Evolutionary conservation across 495 filamentous ascomycete species (phyloP).

Genomic region (Annulohypoxylon maeteangense): DNA sequence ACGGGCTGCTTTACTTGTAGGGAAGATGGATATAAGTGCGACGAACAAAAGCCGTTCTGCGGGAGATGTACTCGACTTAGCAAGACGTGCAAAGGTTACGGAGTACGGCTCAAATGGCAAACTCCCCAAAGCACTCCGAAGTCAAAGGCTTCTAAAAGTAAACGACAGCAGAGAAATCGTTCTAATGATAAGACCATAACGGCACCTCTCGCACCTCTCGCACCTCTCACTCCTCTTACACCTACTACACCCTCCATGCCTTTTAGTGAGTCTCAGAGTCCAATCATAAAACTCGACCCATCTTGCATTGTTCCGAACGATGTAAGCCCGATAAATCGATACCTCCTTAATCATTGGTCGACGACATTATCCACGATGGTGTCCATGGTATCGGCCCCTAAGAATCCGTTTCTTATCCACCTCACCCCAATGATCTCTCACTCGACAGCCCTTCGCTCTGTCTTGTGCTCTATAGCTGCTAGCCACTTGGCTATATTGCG

Average conservation of each 20-base stretch:
- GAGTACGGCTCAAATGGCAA: slow-evolving; percentile 45
- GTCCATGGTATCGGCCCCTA: slow-evolving; percentile 38
- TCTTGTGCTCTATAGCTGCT: slow-evolving; percentile 46
- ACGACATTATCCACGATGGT: slow-evolving; percentile 43
- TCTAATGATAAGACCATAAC: neutral
- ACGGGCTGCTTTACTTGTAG: slow-evolving; percentile 49
- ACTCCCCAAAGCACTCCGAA: slow-evolving; percentile 21
- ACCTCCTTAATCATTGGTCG: slow-evolving; percentile 48
- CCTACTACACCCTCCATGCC: neutral
- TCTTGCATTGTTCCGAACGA: slow-evolving; percentile 33
- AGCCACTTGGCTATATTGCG: slow-evolving; percentile 42
- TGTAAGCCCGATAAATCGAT: slow-evolving; percentile 25
- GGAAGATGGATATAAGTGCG: slow-evolving; percentile 49
- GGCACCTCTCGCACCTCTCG: neutral
- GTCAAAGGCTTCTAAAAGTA: slow-evolving; percentile 19
- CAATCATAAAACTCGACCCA: slow-evolving; percentile 10
- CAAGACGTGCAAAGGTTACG: slow-evolving; percentile 47
- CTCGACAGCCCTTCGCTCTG: slow-evolving; percentile 41
- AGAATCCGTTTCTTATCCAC: slow-evolving; percentile 43
- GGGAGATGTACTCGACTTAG: slow-evolving; percentile 42
- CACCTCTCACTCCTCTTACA: neutral
- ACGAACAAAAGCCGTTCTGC: slow-evolving; percentile 47
- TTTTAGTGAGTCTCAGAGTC: neutral
- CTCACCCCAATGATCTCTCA: slow-evolving; percentile 45
- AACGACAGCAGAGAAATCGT: slow-evolving; percentile 15